A percentile compares a stretch with the other conserved stretches of the same genome.
Evolutionary conservation across 2,329 filamentous ascomycete species (phyloP).

Genomic region (Sporothrix schenckii): DNA sequence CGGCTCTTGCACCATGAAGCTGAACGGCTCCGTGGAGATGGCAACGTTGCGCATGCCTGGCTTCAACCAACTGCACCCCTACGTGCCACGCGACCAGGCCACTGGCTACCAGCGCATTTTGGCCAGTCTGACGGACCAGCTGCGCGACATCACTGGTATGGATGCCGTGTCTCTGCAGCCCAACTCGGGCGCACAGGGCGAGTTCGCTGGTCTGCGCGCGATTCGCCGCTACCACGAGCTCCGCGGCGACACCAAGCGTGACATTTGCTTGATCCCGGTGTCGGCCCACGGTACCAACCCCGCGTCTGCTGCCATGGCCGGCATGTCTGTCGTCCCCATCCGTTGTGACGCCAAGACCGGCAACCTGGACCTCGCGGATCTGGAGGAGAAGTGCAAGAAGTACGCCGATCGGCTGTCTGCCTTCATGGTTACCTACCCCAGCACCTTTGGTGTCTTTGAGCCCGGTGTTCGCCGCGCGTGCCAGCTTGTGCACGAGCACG

Average conservation of each 20-base stretch:
- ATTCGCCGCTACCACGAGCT: slow-evolving; percentile 83
- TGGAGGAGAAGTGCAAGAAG: slow-evolving; percentile 86
- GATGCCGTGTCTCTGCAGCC: slow-evolving; percentile 87
- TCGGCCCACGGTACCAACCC: slow-evolving; percentile 97
- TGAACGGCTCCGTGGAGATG: slow-evolving; percentile 95
- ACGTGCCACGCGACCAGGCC: slow-evolving; percentile 65
- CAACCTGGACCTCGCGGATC: slow-evolving; percentile 84
- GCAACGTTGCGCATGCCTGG: slow-evolving; percentile 76
- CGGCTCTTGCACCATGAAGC: slow-evolving; percentile 97
- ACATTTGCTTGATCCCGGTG: slow-evolving; percentile 92
- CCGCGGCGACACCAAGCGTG: slow-evolving; percentile 69
- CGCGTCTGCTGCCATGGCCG: slow-evolving; percentile 91
- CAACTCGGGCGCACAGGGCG: slow-evolving; percentile 94
- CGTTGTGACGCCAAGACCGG: slow-evolving; percentile 87
- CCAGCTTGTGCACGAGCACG: slow-evolving; percentile 80
- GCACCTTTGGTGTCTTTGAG: slow-evolving; percentile 94
- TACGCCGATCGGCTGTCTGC: slow-evolving; percentile 82
- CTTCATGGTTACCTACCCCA: slow-evolving; percentile 97
- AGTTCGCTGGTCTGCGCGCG: slow-evolving; percentile 85
- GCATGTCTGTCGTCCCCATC: slow-evolving; percentile 89
- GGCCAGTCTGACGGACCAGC: slow-evolving; percentile 70
- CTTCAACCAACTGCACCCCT: slow-evolving; percentile 81
- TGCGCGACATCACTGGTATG: slow-evolving; percentile 85
- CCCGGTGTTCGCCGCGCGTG: slow-evolving; percentile 84
- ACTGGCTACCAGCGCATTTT: slow-evolving; percentile 73